Base-by-base conservation (phyloP, 306 rosid genomes). In the Rubus idaeus region DNA sequence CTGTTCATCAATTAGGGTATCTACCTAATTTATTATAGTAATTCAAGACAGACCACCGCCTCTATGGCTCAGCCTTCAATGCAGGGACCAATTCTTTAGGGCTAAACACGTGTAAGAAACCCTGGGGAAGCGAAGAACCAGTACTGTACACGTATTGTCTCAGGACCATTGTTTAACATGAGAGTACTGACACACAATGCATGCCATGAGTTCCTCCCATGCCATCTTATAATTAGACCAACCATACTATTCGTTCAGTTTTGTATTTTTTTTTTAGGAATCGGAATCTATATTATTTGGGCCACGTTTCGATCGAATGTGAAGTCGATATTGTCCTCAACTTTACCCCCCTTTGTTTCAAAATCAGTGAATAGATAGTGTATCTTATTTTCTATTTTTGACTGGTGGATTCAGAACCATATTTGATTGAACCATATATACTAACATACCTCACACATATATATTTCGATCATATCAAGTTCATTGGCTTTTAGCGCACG, bases 81-180 rank as follows among this genome's bases (percentile, higher is more conserved):
- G 87, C 69, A 41, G 89, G 89, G 89, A 83, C 87, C 89, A 76
- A 75, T 64, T 80, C 57, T 72, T 63, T 0, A 75, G 61, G 68
- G 60, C 6, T 53, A 35, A 71, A 86, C 85, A 83, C 83, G 83
- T 80, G 84, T 83, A 40, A 13, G 63, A 60, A 66, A 9, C 20
- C 57, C 13, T 26, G 4, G n/a, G 23, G 4, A 42, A 26, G 44
- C 39, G 44, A 4, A 10, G 3, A 52, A 6, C 39, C 26, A n/a
- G 58, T 71, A n/a, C 26, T 39, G 74, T 47, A 75, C 84, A 76
- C 77, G 79, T 79, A 61, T 49, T 4, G 39, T 13, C 47, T 65
- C 47, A 23, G 70, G 83, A 70, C 75, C 82, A 71, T 60, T 70
- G 63, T 11, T 7, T 50, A 42, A 63, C 73, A 64, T 75, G 72